These are phyloP conservation scores for Colletotrichum nymphaeae DNA, from an alignment of 2,329 filamentous ascomycete genomes.

Conservation along the genomic window DNA sequence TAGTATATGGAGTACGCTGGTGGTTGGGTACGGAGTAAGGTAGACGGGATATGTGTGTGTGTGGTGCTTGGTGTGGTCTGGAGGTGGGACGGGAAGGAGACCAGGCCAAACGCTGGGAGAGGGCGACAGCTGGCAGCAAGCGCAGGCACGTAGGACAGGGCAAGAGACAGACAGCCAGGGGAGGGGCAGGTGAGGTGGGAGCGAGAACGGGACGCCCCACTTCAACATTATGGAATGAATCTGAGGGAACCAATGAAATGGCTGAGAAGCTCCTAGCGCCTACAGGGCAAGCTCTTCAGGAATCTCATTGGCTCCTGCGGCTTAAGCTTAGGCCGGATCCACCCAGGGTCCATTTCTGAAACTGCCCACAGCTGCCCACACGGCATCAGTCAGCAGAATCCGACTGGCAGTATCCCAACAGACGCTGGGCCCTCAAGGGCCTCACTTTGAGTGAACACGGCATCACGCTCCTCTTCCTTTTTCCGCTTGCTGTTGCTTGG, in stretches of 20 bases:
- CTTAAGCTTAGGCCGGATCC: constrained; percentile 48
- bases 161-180: constrained; percentile 11
- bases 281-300: constrained; percentile 42
- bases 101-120: constrained; percentile 24
- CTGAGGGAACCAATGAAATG: constrained; percentile 43
- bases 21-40: background rate
- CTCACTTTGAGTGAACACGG: constrained; percentile 1
- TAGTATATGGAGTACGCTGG: background rate
- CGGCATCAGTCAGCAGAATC: constrained; percentile 29
- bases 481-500: constrained; percentile 4
- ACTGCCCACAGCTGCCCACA: constrained; percentile 35
- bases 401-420: constrained; percentile 18
- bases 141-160: background rate
- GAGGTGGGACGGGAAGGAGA: constrained; percentile 30
- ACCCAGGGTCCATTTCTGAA: constrained; percentile 42
- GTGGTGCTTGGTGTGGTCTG: constrained; percentile 5
- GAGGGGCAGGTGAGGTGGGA: constrained; percentile 2
- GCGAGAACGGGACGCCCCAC: background rate
- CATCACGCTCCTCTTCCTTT: background rate
- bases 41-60: background rate
- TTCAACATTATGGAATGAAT: constrained; percentile 18
- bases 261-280: constrained; percentile 40
- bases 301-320: constrained; percentile 47
- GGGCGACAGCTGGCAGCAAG: background rate
- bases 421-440: background rate